phyloP scores from a whole-genome alignment of 176 grass and related monocot genomes.

The Musa acuminata region DNA sequence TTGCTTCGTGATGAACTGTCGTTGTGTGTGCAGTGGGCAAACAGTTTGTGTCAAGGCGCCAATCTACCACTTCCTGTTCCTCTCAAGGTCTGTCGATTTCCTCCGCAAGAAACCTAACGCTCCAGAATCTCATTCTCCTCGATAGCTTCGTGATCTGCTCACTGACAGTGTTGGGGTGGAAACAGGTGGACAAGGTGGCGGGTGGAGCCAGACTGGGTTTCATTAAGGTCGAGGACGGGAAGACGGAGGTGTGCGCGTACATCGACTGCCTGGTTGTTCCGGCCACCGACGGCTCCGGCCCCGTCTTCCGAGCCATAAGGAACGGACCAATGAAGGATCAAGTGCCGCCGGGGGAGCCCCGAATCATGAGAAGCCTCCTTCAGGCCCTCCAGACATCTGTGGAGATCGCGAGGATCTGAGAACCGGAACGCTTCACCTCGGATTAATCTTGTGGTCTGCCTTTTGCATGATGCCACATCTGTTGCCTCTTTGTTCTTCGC shows the following conservation, averaged over 20 bases:
- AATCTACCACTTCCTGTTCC: slow-evolving; percentile 81
- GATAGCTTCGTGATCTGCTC: neutral
- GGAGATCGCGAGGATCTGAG: slow-evolving; percentile 48
- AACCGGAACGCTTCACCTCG: neutral
- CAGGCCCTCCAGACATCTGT: slow-evolving; percentile 67
- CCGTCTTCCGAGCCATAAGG: slow-evolving; percentile 56
- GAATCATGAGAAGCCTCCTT: slow-evolving; percentile 86
- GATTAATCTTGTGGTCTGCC: too few species aligned
- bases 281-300: slow-evolving; percentile 36
- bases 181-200: slow-evolving; percentile 79
- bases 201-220: slow-evolving; percentile 63
- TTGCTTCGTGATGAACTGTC: neutral
- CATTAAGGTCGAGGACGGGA: slow-evolving; percentile 42
- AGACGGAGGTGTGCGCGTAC: slow-evolving; percentile 50
- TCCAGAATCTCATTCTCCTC: neutral
- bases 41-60: slow-evolving; percentile 92
- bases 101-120: neutral
- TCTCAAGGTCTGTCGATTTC: slow-evolving; percentile 47
- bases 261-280: slow-evolving; percentile 72
- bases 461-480: too few species aligned
- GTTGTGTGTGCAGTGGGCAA: slow-evolving; percentile 56
- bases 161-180: neutral
- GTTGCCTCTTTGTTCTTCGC: too few species aligned
- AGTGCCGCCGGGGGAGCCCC: slow-evolving; percentile 62
- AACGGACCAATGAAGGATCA: slow-evolving; percentile 59